These are phyloP conservation scores for Decorospora gaudefroyi DNA, from an alignment of 2,329 filamentous ascomycete genomes.

Conservation along the genomic window DNA sequence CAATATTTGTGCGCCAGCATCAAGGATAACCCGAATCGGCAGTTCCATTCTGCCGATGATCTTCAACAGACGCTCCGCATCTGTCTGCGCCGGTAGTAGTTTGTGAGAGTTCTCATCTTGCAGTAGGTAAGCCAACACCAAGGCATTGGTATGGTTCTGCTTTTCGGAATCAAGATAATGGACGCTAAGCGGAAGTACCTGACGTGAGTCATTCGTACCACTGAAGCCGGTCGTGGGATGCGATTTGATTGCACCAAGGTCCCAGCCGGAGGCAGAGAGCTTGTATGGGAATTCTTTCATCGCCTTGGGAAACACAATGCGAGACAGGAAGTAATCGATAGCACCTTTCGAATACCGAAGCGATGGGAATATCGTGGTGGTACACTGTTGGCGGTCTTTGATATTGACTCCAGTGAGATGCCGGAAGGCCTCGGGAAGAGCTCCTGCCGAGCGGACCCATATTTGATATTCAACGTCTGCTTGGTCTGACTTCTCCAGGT, in stretches of 20 bases:
- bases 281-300: conserved; percentile 66
- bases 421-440: conserved; percentile 47
- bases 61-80: conserved; percentile 53
- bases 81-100: conserved; percentile 22
- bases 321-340: conserved; percentile 66
- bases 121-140: conserved; percentile 64
- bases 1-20: conserved; percentile 71
- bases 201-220: conserved; percentile 66
- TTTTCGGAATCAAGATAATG: conserved; percentile 58
- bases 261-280: conserved; percentile 68
- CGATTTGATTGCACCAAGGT: conserved; percentile 56
- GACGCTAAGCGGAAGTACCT: conserved; percentile 61
- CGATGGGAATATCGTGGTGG: conserved; percentile 55
- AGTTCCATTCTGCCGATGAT: conserved; percentile 49
- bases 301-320: conserved; percentile 63
- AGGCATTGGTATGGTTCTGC: conserved; percentile 67
- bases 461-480: conserved; percentile 55
- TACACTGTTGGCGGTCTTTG: conserved; percentile 57
- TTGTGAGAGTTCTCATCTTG: conserved; percentile 44
- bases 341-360: conserved; percentile 57
- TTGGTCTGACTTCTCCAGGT: conserved; percentile 58
- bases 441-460: conserved; percentile 50
- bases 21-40: conserved; percentile 63
- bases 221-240: conserved; percentile 67
- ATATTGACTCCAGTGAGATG: conserved; percentile 27